These are phyloP conservation scores for Gynostemma pentaphyllum DNA, from an alignment of 306 rosid genomes.

Conservation along the genomic window DNA sequence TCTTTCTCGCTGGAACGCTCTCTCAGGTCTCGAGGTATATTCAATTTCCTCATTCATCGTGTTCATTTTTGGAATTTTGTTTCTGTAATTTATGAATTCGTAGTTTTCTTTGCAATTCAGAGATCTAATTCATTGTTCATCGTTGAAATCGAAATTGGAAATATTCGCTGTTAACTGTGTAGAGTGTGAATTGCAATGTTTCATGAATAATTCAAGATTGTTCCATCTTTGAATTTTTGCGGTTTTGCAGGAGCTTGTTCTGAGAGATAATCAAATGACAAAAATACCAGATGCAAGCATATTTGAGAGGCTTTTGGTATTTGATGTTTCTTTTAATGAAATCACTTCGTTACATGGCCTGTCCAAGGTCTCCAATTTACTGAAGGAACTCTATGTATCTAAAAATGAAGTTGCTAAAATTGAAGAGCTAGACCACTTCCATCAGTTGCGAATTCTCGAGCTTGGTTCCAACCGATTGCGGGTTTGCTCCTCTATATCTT, in stretches of 20 bases:
- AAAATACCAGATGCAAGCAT: conserved; percentile 64
- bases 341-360: conserved; percentile 57
- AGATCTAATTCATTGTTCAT: not conserved
- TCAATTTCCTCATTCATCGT: not conserved
- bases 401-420: conserved; percentile 70
- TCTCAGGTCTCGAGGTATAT: conserved; percentile 61
- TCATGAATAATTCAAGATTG: not conserved
- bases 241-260: conserved; percentile 50
- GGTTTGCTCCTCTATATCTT: conserved; percentile 37
- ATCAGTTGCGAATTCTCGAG: conserved; percentile 63
- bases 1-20: conserved; percentile 51
- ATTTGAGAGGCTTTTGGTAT: conserved; percentile 57
- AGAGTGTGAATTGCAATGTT: not conserved
- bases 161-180: not conserved
- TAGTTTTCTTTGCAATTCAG: not conserved
- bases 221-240: not conserved
- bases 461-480: conserved; percentile 81
- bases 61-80: not conserved
- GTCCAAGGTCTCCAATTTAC: conserved; percentile 34
- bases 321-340: conserved; percentile 78
- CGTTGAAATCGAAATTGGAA: too few species aligned
- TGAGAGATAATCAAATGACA: conserved; percentile 66
- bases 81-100: not conserved
- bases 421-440: conserved; percentile 77
- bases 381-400: conserved; percentile 85